Percentiles rank a stretch among this genome's conserved stretches.
Conservation (phyloP, 2,329 filamentous ascomycete genomes). For the Emmonsia crescens region DNA sequence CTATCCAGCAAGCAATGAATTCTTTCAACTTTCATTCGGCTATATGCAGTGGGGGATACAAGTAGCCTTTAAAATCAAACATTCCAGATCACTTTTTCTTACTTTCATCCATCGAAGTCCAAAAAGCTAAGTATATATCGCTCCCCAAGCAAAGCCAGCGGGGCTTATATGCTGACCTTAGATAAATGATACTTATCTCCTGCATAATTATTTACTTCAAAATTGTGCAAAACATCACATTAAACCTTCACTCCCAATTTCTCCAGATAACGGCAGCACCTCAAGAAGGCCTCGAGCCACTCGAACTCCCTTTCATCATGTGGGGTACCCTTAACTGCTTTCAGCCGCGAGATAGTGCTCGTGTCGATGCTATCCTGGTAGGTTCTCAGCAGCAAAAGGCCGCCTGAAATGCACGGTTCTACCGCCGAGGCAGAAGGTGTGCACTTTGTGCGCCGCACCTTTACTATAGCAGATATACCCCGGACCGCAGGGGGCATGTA, state of each 20-base stretch:
- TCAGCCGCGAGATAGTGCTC: neutral
- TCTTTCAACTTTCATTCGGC: neutral
- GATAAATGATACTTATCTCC: neutral
- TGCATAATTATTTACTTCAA: neutral
- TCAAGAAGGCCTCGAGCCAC: conserved; percentile 14
- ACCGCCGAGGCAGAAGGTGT: neutral
- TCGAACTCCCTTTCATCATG: conserved; percentile 13
- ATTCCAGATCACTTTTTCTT: conserved; percentile 36
- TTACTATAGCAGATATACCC: neutral
- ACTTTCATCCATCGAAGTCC: conserved; percentile 47
- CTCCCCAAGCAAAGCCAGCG: neutral
- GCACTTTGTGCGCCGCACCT: neutral
- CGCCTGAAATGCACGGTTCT: neutral
- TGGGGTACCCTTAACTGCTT: neutral
- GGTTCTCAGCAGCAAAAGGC: neutral
- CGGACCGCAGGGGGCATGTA: neutral
- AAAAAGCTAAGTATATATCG: neutral
- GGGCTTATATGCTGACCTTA: neutral
- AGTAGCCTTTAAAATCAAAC: conserved; percentile 22
- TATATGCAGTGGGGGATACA: conserved; percentile 49
- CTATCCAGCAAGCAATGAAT: neutral
- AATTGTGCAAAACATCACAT: conserved; percentile 26
- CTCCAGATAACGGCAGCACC: conserved; percentile 6
- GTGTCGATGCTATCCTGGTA: neutral
- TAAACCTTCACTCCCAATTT: neutral